These are phyloP conservation scores for Picea glauca DNA, from an alignment of 75 land plant genomes.

Conservation along the genomic window DNA sequence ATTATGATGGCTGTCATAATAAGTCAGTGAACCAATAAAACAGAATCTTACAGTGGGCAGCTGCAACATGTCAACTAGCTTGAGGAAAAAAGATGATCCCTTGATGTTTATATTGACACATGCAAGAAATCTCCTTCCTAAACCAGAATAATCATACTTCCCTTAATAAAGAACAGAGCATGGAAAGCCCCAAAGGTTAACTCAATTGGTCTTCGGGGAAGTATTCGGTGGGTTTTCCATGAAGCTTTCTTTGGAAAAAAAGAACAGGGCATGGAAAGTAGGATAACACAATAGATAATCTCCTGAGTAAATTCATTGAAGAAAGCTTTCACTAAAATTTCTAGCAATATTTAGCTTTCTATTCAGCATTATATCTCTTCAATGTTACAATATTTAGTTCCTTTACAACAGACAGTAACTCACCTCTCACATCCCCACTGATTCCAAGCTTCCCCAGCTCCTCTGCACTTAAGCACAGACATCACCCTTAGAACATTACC, in stretches of 20 bases:
- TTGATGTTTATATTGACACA: not conserved
- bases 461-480: slow-evolving; percentile 41
- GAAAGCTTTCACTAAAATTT: not conserved
- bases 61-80: not conserved
- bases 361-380: not conserved
- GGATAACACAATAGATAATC: slow-evolving; percentile 2
- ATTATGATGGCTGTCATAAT: not conserved
- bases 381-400: not conserved
- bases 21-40: not conserved
- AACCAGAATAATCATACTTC: not conserved
- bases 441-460: slow-evolving; percentile 86
- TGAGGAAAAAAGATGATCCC: not conserved
- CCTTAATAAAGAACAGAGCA: not conserved
- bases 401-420: slow-evolving; percentile 1
- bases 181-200: too few relatives aligned
- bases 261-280: not conserved
- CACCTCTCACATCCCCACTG: slow-evolving; percentile 55
- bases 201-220: too few relatives aligned
- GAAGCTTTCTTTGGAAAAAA: too few relatives aligned
- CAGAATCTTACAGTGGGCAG: not conserved
- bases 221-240: too few relatives aligned
- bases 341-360: not conserved
- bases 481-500: not conserved
- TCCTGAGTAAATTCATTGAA: not conserved
- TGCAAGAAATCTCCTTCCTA: not conserved